Conservation (phyloP, 169 alveolate species). For the Plasmodium inui region DNA sequence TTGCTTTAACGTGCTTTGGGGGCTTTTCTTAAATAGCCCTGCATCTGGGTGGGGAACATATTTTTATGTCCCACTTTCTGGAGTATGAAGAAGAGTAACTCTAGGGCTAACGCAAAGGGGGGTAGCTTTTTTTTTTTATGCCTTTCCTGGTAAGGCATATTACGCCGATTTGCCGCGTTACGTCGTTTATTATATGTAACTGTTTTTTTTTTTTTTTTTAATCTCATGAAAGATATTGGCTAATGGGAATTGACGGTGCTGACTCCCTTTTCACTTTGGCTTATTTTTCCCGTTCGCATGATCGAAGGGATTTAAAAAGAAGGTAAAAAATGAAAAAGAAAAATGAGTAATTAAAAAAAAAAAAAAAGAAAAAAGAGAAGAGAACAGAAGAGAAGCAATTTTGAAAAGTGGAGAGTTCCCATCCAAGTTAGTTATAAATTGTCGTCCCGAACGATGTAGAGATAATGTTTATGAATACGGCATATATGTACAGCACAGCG, state of each 20-base stretch:
- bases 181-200: not conserved
- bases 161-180: not conserved
- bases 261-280: not conserved
- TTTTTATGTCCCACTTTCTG: not conserved
- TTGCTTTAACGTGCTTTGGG: not conserved
- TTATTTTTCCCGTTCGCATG: not conserved
- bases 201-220: not conserved
- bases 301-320: not conserved
- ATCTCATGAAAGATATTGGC: not conserved
- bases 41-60: slow-evolving; percentile 1
- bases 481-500: not conserved
- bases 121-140: not conserved
- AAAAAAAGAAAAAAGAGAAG: not conserved
- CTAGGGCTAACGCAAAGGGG: not conserved
- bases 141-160: not conserved
- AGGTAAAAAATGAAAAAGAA: not conserved
- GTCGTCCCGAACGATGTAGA: not conserved
- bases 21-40: not conserved
- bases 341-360: not conserved
- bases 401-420: not conserved
- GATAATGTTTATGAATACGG: not conserved
- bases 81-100: not conserved
- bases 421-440: not conserved
- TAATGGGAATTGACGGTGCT: not conserved
- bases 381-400: not conserved